Conservation (phyloP, 2,329 filamentous ascomycete genomes). For the Epichloe sibirici region DNA sequence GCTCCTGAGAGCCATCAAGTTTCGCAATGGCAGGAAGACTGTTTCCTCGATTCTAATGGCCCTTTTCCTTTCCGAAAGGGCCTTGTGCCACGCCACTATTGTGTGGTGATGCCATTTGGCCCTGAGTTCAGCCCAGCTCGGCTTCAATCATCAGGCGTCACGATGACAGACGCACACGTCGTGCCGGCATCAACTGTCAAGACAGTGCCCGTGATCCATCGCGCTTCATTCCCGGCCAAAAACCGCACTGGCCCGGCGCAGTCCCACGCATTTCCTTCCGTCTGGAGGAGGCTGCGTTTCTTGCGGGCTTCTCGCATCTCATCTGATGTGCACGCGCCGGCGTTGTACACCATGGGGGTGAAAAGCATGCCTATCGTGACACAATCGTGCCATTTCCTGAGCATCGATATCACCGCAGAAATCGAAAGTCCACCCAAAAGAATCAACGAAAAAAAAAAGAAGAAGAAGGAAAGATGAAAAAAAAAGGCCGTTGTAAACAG, state of each 20-base stretch:
- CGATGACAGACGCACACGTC: too few species aligned
- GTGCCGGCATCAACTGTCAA: constrained; percentile 23
- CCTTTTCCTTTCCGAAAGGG: too few species aligned
- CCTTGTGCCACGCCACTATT: too few species aligned
- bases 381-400: background rate
- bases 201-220: constrained; percentile 31
- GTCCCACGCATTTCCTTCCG: constrained; percentile 33
- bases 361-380: constrained; percentile 16
- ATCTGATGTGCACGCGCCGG: constrained; percentile 23
- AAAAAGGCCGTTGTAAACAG: too few species aligned
- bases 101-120: too few species aligned
- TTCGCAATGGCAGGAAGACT: background rate
- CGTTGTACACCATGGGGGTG: constrained; percentile 28
- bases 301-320: constrained; percentile 25
- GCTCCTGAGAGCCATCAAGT: background rate
- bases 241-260: constrained; percentile 27
- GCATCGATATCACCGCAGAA: too few species aligned
- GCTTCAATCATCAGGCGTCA: too few species aligned
- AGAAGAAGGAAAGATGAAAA: too few species aligned
- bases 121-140: too few species aligned
- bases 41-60: background rate
- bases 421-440: too few species aligned
- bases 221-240: constrained; percentile 25
- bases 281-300: constrained; percentile 25
- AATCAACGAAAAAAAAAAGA: too few species aligned